Base-by-base conservation (phyloP, 2,329 filamentous ascomycete species). In the Seiridium cupressi region DNA sequence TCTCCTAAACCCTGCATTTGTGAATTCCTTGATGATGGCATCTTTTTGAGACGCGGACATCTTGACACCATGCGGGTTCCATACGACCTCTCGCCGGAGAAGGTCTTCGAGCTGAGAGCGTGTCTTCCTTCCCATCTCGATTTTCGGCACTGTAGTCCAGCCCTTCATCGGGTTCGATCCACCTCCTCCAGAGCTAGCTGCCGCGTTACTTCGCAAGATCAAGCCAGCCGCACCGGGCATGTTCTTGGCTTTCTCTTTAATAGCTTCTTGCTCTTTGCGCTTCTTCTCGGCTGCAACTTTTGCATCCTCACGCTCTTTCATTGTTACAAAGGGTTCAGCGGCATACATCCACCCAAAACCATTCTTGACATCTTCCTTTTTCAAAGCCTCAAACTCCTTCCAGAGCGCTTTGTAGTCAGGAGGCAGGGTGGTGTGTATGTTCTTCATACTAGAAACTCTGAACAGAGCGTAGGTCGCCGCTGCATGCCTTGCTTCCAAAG, bases 261-360 rank as follows among this genome's bases (percentile, higher is more conserved):
- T 78, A 71, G 84, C 88, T 68, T 89, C 87, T 36, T 84, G 81
- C 68, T 95, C 91, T 63, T 85, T 87, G 60, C 88, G 84, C 76
- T 92, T 92, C 82, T 95, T 97, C 69, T 93, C 90, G 51, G 89
- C 85, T 3, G 86, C 81, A 2, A 84, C 87, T 64, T 90, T 91
- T 7, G 90, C 89, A 68, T 93, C 90, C 66, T 96, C 90, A 57
- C 91, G 83, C 74, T 96, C 91, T 65, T 89, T 84, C 64, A 90
- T 82, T 1, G 92, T 89, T 61, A 89, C 84, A 77, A 99, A 99
- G 0, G 95, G 95, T 69, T 99, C 95, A 9, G 93, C 92, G 67
- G 96, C 93, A 73, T 98, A 99, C 85, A 96, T 89, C 90, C 93
- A 97, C 0, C 80, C 89, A 64, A 86, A 86, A n/a, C 84, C 93